Conservation (phyloP, 169 alveolate species). For the Pseudocohnilembus persalinus region DNA sequence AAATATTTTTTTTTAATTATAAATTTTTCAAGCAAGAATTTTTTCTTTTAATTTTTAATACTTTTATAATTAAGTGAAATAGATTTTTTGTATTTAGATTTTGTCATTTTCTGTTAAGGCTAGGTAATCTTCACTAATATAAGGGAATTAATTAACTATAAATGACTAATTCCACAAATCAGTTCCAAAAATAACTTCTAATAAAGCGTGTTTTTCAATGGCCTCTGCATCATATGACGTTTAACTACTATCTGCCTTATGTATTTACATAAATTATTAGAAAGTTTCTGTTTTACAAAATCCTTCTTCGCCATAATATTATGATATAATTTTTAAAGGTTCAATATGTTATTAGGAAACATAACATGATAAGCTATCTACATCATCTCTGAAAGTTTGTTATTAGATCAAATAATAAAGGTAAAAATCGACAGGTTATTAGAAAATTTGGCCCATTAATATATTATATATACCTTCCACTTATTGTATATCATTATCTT, state of each 20-base stretch:
- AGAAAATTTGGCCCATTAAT: background rate
- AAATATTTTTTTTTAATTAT: no score
- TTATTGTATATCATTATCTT: background rate
- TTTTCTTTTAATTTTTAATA: background rate
- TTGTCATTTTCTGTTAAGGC: background rate
- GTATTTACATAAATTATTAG: background rate
- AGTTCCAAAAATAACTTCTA: background rate
- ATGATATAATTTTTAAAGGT: background rate
- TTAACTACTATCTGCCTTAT: no score
- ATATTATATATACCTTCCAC: background rate
- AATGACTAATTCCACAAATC: background rate
- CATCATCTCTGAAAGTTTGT: no score
- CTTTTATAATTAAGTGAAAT: no score
- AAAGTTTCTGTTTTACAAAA: background rate
- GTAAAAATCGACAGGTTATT: background rate
- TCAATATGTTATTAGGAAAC: background rate
- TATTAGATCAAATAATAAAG: background rate
- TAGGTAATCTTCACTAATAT: background rate
- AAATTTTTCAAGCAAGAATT: background rate
- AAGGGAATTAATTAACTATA: background rate
- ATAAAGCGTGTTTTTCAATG: background rate
- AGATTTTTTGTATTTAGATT: no score
- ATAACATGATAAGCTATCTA: background rate
- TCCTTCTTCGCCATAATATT: background rate
- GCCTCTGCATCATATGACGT: background rate